These are phyloP conservation scores for Gossypium thurberi DNA, from an alignment of 345 rosid species.

Conservation along the genomic window DNA sequence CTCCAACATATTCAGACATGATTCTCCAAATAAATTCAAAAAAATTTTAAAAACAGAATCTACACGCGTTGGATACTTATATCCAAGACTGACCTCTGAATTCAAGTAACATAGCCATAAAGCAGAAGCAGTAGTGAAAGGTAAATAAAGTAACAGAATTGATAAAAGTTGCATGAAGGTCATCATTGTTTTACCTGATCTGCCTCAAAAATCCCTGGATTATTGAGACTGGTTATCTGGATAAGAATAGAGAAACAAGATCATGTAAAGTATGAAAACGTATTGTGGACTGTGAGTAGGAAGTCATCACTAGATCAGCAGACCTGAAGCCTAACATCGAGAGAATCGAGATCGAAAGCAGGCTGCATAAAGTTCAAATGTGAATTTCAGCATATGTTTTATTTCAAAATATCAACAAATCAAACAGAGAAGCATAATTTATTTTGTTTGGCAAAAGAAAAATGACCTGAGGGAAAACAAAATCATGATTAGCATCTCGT, in stretches of 20 bases:
- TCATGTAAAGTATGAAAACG: constrained; percentile 5
- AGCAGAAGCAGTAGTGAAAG: not conserved
- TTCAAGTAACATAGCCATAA: not conserved
- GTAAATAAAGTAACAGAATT: constrained; percentile 2
- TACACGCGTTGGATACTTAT: not conserved
- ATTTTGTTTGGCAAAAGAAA: not conserved
- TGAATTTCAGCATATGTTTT: constrained; percentile 1
- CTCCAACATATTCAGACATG: not conserved
- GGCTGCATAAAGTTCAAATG: constrained; percentile 50
- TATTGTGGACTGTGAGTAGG: not conserved
- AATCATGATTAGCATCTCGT: constrained; percentile 88
- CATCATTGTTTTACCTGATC: constrained; percentile 48
- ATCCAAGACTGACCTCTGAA: not conserved
- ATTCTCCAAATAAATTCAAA: not conserved
- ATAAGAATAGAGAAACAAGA: not conserved
- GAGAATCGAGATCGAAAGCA: constrained; percentile 49
- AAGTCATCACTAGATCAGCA: not conserved
- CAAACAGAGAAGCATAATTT: not conserved
- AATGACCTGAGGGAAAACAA: constrained; percentile 91
- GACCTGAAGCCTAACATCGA: constrained; percentile 53
- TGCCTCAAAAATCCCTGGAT: constrained; percentile 79
- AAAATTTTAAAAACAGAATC: not conserved
- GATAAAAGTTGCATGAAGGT: not conserved
- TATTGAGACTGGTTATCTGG: constrained; percentile 64
- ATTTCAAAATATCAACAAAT: constrained; percentile 1